Conservation (phyloP, 2,329 filamentous ascomycete genomes). For the Xylogone sp. region DNA sequence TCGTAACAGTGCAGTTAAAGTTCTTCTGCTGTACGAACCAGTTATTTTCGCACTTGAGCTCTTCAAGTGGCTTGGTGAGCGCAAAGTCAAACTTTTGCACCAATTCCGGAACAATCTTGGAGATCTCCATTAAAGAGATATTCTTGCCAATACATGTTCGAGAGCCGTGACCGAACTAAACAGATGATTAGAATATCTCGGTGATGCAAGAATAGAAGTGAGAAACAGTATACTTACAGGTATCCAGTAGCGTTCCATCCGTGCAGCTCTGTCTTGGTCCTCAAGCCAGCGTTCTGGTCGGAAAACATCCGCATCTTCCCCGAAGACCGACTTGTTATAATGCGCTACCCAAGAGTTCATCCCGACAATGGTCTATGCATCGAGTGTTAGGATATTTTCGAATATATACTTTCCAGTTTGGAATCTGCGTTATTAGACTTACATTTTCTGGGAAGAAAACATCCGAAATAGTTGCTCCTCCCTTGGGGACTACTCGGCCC, state of each 20-base stretch:
- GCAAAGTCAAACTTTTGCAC: conserved; percentile 24
- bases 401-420: too few relatives aligned
- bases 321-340: conserved; percentile 28
- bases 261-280: conserved; percentile 9
- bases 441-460: conserved; percentile 32
- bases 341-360: conserved; percentile 35
- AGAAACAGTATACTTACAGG: conserved; percentile 2
- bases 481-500: conserved; percentile 39
- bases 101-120: conserved; percentile 30
- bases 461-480: conserved; percentile 37
- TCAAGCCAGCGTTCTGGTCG: conserved; percentile 39
- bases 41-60: conserved; percentile 32
- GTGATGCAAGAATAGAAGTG: conserved; percentile 18
- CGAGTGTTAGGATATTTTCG: background rate
- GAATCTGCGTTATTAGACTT: background rate
- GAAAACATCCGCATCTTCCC: conserved; percentile 33
- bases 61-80: conserved; percentile 27
- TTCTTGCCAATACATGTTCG: conserved; percentile 31
- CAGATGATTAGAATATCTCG: conserved; percentile 13
- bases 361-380: conserved; percentile 30
- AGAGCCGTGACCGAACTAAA: conserved; percentile 26
- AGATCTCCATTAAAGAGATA: conserved; percentile 34
- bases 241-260: conserved; percentile 3
- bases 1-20: background rate
- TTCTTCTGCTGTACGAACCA: conserved; percentile 35